phyloP scores from a whole-genome alignment of 73 alveolate species.

The Diophrys appendiculata region DNA sequence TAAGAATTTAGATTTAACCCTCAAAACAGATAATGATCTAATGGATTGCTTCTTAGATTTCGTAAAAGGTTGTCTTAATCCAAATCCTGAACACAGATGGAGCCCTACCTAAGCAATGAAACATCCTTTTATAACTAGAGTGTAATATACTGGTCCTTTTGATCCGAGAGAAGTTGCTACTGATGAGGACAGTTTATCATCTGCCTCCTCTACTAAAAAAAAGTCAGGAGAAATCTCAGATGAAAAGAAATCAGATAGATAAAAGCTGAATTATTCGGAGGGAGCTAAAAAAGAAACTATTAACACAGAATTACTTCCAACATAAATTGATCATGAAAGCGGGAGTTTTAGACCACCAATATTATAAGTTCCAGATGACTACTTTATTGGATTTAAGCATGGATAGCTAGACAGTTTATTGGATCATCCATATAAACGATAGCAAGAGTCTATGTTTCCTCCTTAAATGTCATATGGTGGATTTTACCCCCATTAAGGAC shows the following conservation, averaged over 20 bases:
- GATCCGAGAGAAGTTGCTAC: conserved; percentile 37
- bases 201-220: conserved; percentile 37
- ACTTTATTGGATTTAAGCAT: too few relatives aligned
- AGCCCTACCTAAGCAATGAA: conserved; percentile 63
- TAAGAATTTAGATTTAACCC: background rate
- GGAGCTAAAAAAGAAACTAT: too few relatives aligned
- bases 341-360: too few relatives aligned
- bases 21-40: background rate
- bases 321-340: too few relatives aligned
- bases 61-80: conserved; percentile 53
- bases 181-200: conserved; percentile 41
- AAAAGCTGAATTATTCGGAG: too few relatives aligned
- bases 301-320: too few relatives aligned
- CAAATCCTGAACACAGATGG: conserved; percentile 73
- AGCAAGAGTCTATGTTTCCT: too few relatives aligned
- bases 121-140: conserved; percentile 67
- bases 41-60: conserved; percentile 50
- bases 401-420: too few relatives aligned
- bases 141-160: conserved; percentile 23
- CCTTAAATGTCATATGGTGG: too few relatives aligned
- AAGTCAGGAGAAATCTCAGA: conserved; percentile 28
- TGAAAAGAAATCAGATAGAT: conserved; percentile 37
- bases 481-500: too few relatives aligned
- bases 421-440: too few relatives aligned
- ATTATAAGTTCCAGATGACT: too few relatives aligned